Conservation (phyloP, 441 rosid species). For the Gossypium davidsonii region DNA sequence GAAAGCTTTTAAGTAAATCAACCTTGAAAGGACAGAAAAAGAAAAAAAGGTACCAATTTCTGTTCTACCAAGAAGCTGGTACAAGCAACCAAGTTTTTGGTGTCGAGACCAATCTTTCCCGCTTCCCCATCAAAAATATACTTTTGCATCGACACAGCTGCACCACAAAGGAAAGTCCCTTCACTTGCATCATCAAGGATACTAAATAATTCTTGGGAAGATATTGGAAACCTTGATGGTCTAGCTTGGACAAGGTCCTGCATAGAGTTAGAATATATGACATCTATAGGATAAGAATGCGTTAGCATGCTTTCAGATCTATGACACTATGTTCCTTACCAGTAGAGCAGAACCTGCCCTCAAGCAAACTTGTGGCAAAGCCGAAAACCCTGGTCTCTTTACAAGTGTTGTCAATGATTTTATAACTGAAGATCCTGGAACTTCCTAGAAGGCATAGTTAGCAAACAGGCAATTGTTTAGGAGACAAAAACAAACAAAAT, state of each 20-base stretch:
- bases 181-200: slow-evolving; percentile 97
- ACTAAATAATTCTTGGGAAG: slow-evolving; percentile 68
- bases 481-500: neutral
- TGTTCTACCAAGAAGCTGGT: slow-evolving; percentile 83
- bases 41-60: slow-evolving; percentile 53
- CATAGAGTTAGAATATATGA: slow-evolving; percentile 20
- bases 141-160: slow-evolving; percentile 69
- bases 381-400: slow-evolving; percentile 56
- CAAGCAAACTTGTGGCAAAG: slow-evolving; percentile 64
- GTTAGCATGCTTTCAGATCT: neutral
- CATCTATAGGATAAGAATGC: slow-evolving; percentile 6
- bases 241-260: slow-evolving; percentile 80
- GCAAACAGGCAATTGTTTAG: slow-evolving; percentile 7
- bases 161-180: slow-evolving; percentile 66
- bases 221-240: slow-evolving; percentile 60
- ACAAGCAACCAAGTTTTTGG: slow-evolving; percentile 78
- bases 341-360: slow-evolving; percentile 78
- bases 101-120: slow-evolving; percentile 71
- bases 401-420: slow-evolving; percentile 52
- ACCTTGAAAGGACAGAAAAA: slow-evolving; percentile 10
- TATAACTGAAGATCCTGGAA: slow-evolving; percentile 59
- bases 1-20: neutral
- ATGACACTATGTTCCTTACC: slow-evolving; percentile 39
- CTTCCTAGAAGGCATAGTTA: slow-evolving; percentile 41
- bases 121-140: slow-evolving; percentile 87